These are phyloP conservation scores for Penicillium desertorum DNA, from an alignment of 495 filamentous ascomycete species.

Conservation along the genomic window DNA sequence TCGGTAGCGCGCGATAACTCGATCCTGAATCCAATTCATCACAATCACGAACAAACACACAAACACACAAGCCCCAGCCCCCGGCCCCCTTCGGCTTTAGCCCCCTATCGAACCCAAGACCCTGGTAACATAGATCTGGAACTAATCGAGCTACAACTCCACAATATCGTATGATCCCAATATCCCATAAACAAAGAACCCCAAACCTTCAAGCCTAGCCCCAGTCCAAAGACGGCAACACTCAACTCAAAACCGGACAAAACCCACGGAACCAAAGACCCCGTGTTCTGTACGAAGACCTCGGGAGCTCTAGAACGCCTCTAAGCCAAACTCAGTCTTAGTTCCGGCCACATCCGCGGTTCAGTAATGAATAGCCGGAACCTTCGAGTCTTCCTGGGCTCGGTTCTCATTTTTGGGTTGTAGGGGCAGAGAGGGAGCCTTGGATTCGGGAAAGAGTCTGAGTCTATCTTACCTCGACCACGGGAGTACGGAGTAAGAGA, in stretches of 20 bases:
- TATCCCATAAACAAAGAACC: neutral
- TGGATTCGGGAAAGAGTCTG: neutral
- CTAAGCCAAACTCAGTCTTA: neutral
- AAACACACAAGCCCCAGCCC: neutral
- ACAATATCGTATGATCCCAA: neutral
- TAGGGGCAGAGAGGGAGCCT: neutral
- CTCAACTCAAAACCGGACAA: neutral
- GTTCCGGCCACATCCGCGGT: neutral
- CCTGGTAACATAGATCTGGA: neutral
- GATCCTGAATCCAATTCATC: neutral
- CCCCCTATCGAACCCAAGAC: neutral
- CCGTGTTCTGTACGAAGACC: neutral
- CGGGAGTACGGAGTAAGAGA: constrained; percentile 15
- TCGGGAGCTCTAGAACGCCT: constrained; percentile 9
- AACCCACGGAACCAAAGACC: neutral
- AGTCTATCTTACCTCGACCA: neutral
- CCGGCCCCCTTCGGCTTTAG: neutral
- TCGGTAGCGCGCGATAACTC: neutral
- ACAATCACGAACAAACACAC: neutral
- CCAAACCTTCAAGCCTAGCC: neutral
- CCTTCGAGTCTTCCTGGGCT: neutral
- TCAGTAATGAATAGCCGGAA: neutral
- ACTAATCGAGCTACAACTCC: neutral
- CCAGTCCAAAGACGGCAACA: neutral
- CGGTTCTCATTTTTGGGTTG: neutral